Percentiles rank a stretch among this genome's conserved stretches.
These are phyloP conservation scores for Lanmaoa pseudosensibilis DNA, from an alignment of 768 basidiomycete species.

Conservation along the genomic window DNA sequence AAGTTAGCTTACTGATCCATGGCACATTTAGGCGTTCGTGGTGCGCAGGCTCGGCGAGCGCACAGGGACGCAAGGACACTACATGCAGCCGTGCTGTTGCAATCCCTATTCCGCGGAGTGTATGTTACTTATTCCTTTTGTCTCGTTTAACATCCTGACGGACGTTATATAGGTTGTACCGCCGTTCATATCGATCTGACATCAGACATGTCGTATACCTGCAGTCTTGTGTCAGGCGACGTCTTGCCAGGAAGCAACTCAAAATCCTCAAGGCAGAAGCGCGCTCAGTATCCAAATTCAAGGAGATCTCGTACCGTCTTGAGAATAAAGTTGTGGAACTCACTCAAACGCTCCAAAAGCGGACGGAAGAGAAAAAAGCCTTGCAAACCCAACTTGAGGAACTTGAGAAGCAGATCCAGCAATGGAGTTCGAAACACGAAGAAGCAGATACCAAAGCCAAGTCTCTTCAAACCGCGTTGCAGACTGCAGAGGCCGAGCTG, in stretches of 20 bases:
- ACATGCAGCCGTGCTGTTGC: conserved; percentile 70
- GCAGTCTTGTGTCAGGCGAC: conserved; percentile 90
- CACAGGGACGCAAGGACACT: conserved; percentile 56
- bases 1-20: conserved; percentile 7
- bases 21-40: conserved; percentile 61
- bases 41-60: conserved; percentile 61
- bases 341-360: conserved; percentile 88
- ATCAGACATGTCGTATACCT: conserved; percentile 76
- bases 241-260: conserved; percentile 82
- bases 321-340: conserved; percentile 99
- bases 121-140: conserved; percentile 45
- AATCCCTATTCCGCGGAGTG: conserved; percentile 87
- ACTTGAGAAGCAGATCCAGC: conserved; percentile 82
- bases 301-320: conserved; percentile 94
- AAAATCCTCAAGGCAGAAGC: conserved; percentile 85
- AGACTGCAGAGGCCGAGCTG: conserved; percentile 68
- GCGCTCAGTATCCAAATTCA: conserved; percentile 96
- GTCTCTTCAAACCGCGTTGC: conserved; percentile 68
- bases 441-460: conserved; percentile 77
- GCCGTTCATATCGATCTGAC: conserved; percentile 56
- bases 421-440: conserved; percentile 85
- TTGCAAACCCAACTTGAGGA: conserved; percentile 72
- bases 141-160: conserved; percentile 4
- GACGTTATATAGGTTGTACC: conserved; percentile 46
- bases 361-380: conserved; percentile 89